Evolutionary conservation across 164 flowering plant species (phyloP), one percentile per base, ranked within the genome.

Genomic region (Macadamia tetraphylla): DNA sequence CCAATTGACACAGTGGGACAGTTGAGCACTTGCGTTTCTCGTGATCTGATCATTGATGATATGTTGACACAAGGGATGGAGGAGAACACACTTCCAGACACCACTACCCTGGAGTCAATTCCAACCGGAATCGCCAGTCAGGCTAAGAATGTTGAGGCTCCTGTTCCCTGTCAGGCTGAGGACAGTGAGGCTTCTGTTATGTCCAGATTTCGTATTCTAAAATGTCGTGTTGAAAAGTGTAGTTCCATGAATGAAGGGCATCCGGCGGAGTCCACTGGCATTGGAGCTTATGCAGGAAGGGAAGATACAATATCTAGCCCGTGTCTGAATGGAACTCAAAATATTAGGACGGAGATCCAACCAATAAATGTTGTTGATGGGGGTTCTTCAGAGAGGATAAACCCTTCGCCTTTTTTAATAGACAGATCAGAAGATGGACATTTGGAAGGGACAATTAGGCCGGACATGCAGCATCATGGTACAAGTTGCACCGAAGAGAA

Each of bases 141-240:
- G 5, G 62, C 23, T 8, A 72, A 77, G 62, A 80, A 82, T 65
- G 72, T 62, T 35, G 40, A 35, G 40, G 40, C 40, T 35, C 5
- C 40, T 35, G 40, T 49, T 57, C 40, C 29, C 30, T 52, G 58
- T 61, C 60, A 42, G 3, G 62, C 23, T 10, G 74, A 77, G 63
- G 80, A 81, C 66, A 71, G 60, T 65, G 83, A 82, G 60, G 72
- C 81, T 66, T 77, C 83, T 35, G 77, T 82, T 29, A 68, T 81
- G 86, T 81, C 77, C 48, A 63, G 85, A 78, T 77, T 81, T 46
- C 67, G 70, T 60, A 77, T 82, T 68, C 80, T 84, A 60, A 81
- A 74, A 65, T 58, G 66, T 62, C 77, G 84, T 12, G 75, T 43
- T 68, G 85, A 81, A 7, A 75, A 67, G 63, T 31, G 62, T 9